Evolutionary conservation across 2,329 filamentous ascomycete genomes (phyloP), one percentile per base, ranked within the genome.

Genomic region (Trichoderma brevicompactum): DNA sequence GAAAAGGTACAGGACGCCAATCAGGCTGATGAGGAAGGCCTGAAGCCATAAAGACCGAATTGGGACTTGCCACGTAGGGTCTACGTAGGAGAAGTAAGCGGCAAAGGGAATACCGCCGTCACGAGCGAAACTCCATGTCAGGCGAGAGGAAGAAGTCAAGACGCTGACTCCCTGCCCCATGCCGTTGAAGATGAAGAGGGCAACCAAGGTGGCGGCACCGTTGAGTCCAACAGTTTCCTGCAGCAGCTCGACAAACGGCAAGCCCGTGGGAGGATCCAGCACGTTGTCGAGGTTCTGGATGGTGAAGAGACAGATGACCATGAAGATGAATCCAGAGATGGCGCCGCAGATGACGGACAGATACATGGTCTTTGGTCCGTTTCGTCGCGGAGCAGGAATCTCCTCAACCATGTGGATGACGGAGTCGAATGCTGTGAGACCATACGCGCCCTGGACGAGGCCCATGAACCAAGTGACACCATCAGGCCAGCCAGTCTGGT

Each of bases 381-480:
- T 85, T 41, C 74, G 80, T 36, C 82, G 74, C 1, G 84, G 83
- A 4, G 77, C 74, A 1, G 84, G 83, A 1, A 86, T 83, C 69
- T 86, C 84, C 68, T 87, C 84, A 2, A 84, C 81, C 77, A 87
- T 81, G 70, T 87, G 85, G 43, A 86, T 85, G 40, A 85, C 84
- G 0, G 84, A 82, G 69, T 87, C 85, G 67, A 87, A 86, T 1
- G 84, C 84, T 0, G 83, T 85, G 15, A 85, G 73, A 2, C 71
- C 84, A 63, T 86, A 87, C 0, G 84, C 84, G 1, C 82, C 81
- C 68, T 87, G 84, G 0, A 87, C 78, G 1, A 87, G 79, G 4
- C 85, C 85, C 0, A 82, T 80, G 68, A 87, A 86, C 83, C 83
- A 87, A n/a, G 81, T 80, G 0, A 86, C 80, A 1, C 83, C 83